Conservation (phyloP, 2,329 filamentous ascomycete genomes). For the Fusarium setosum region DNA sequence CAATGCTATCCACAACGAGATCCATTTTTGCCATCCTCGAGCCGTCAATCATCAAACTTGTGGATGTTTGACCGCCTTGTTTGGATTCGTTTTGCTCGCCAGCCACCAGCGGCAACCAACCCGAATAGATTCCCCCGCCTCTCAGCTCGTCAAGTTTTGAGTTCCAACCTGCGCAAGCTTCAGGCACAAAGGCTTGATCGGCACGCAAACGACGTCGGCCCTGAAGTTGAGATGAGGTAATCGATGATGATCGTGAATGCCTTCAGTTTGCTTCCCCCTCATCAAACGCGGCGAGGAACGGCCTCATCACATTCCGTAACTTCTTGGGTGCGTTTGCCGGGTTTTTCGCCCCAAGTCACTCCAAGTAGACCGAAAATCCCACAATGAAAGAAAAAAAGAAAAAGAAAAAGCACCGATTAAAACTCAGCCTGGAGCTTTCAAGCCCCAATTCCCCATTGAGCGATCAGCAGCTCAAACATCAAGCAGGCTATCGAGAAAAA, state of each 20-base stretch:
- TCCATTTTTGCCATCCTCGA: constrained; percentile 22
- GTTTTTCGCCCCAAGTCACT: background rate
- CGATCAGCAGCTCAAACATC: background rate
- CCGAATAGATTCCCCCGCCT: background rate
- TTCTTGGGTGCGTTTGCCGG: background rate
- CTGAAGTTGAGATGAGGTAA: background rate
- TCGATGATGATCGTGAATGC: constrained; percentile 8
- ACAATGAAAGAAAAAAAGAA: background rate
- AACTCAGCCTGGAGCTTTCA: constrained; percentile 23
- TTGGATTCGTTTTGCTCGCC: background rate
- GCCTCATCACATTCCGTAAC: background rate
- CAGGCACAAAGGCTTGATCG: background rate
- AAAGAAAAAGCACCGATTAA: background rate
- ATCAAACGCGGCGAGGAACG: background rate
- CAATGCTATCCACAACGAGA: constrained; percentile 20
- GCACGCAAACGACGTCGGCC: background rate
- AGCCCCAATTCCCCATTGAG: constrained; percentile 18
- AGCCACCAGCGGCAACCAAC: constrained; percentile 1
- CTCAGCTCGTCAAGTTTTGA: constrained; percentile 12
- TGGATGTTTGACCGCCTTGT: background rate
- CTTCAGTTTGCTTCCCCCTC: background rate
- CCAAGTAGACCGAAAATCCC: background rate
- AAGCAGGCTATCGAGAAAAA: background rate
- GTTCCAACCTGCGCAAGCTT: constrained; percentile 26
- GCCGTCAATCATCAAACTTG: background rate